Evolutionary conservation across 108 stramenopile genomes (phyloP).

Genomic region (Pseudonitzschia pungens): DNA sequence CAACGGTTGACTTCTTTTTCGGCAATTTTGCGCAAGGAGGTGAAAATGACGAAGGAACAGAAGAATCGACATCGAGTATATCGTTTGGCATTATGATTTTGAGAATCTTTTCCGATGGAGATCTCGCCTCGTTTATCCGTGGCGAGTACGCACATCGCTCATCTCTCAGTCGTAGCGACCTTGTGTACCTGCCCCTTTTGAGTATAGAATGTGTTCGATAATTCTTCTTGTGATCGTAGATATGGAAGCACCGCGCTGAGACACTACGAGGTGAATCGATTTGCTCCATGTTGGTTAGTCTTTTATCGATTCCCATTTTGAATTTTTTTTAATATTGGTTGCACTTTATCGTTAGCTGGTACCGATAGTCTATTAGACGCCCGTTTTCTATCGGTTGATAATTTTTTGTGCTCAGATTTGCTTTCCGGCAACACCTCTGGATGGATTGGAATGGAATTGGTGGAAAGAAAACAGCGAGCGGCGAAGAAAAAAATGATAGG

Average conservation of each 20-base stretch:
- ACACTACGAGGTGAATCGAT: neutral
- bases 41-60: slow-evolving; percentile 11
- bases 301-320: slow-evolving; percentile 8
- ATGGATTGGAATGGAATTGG: too few species aligned
- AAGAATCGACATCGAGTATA: neutral
- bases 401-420: too few species aligned
- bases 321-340: neutral
- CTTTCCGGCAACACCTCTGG: too few species aligned
- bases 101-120: slow-evolving; percentile 12
- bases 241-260: slow-evolving; percentile 5
- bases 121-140: slow-evolving; percentile 11
- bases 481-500: neutral
- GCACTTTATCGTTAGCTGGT: too few species aligned
- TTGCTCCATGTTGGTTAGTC: neutral
- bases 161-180: neutral
- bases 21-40: slow-evolving; percentile 3
- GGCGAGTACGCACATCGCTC: neutral
- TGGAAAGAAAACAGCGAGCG: neutral
- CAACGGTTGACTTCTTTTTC: neutral
- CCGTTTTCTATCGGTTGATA: too few species aligned
- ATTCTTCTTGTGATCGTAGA: slow-evolving; percentile 8
- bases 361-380: too few species aligned
- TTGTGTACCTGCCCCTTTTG: neutral
- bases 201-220: neutral
- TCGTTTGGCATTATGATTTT: slow-evolving; percentile 12